Evolutionary conservation across 1,284 basidiomycete genomes (phyloP).

Genomic region (Apiotrichum laibachii): DNA sequence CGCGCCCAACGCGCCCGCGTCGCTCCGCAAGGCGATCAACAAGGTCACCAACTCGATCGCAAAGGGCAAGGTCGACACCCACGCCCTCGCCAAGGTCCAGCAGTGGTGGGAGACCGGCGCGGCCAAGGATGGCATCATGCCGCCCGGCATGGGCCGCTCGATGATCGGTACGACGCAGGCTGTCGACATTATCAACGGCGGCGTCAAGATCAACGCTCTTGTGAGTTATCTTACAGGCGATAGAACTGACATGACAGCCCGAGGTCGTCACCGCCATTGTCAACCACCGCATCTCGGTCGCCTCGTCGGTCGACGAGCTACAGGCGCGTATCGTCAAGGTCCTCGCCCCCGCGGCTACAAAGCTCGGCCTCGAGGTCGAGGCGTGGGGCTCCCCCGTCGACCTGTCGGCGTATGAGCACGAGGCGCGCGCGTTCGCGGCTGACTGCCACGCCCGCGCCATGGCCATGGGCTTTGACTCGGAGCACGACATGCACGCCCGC

Average conservation of each 20-base stretch:
- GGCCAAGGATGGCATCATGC: conserved; percentile 7
- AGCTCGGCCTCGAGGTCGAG: conserved; percentile 40
- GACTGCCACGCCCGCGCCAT: conserved; percentile 14
- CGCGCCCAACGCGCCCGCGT: conserved; percentile 25
- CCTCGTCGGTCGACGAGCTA: conserved; percentile 37
- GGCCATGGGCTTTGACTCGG: no score
- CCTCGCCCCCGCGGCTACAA: conserved; percentile 33
- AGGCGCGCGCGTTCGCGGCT: conserved; percentile 13
- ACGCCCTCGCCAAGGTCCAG: conserved; percentile 35
- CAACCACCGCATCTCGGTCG: conserved; percentile 47
- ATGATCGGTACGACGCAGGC: conserved; percentile 46
- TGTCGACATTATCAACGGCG: conserved; percentile 44
- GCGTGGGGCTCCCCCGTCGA: conserved; percentile 39
- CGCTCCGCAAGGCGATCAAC: conserved; percentile 29
- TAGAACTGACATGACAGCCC: conserved; percentile 16
- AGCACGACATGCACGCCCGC: neutral
- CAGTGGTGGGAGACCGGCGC: conserved; percentile 29
- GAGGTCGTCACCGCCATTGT: conserved; percentile 45
- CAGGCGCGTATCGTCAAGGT: conserved; percentile 34
- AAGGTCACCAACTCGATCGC: conserved; percentile 26
- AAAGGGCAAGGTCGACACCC: conserved; percentile 31
- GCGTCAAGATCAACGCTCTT: conserved; percentile 47
- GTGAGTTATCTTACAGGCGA: neutral
- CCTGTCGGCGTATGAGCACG: neutral
- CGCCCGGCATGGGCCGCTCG: conserved; percentile 25